Percentiles rank a stretch among this genome's conserved stretches.
Evolutionary conservation across 208 protist species (phyloP).

Genomic region (Blechomonas ayalai): DNA sequence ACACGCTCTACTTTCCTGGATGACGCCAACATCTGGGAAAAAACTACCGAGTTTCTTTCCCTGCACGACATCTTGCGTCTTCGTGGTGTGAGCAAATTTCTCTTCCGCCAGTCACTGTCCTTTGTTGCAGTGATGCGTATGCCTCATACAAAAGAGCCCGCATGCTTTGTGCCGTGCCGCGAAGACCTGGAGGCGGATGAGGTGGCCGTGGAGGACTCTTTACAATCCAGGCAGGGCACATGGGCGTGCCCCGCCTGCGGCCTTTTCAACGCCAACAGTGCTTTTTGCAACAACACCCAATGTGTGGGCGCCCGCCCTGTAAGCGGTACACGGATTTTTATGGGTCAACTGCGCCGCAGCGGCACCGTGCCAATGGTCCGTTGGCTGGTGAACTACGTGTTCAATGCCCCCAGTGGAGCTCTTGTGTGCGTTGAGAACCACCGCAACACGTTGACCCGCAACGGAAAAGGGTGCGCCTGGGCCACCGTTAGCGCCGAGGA

Average conservation of each 20-base stretch:
- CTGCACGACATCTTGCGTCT: slow-evolving; percentile 29
- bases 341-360: slow-evolving; percentile 71
- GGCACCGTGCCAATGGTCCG: slow-evolving; percentile 65
- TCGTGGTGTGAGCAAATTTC: slow-evolving; percentile 37
- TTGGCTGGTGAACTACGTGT: slow-evolving; percentile 55
- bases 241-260: slow-evolving; percentile 22
- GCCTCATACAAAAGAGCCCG: slow-evolving; percentile 23
- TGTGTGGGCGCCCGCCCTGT: neutral
- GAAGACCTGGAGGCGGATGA: slow-evolving; percentile 56
- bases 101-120: slow-evolving; percentile 30
- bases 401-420: slow-evolving; percentile 22
- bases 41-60: slow-evolving; percentile 41
- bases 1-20: neutral
- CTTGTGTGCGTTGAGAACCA: slow-evolving; percentile 64
- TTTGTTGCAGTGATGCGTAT: slow-evolving; percentile 38
- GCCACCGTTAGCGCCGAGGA: slow-evolving; percentile 27
- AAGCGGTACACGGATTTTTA: slow-evolving; percentile 34
- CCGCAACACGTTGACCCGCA: slow-evolving; percentile 35
- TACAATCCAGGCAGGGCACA: slow-evolving; percentile 11
- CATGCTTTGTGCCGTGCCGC: slow-evolving; percentile 60
- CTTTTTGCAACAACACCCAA: neutral
- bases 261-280: slow-evolving; percentile 7
- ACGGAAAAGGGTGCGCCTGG: slow-evolving; percentile 77
- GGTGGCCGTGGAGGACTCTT: slow-evolving; percentile 17
- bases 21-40: slow-evolving; percentile 24